phyloP scores from a whole-genome alignment of 192 early-diverging fungal genomes.

The Geranomyces variabilis region DNA sequence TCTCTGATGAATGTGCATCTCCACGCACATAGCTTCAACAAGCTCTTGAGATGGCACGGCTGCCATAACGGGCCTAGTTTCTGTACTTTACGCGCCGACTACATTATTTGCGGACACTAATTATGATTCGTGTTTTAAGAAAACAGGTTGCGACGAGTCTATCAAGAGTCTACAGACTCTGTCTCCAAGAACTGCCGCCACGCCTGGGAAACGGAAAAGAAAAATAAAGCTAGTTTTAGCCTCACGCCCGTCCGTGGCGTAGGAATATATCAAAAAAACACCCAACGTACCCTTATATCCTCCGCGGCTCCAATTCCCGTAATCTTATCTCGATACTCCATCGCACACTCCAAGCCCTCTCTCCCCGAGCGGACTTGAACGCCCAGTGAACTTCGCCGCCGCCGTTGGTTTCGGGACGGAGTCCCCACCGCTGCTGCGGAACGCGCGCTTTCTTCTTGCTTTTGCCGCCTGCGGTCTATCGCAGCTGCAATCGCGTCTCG shows the following conservation, averaged over 20 bases:
- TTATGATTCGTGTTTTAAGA: too few species aligned
- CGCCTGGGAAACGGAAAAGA: neutral
- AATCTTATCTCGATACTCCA: constrained; percentile 28
- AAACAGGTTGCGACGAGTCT: too few species aligned
- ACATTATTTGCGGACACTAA: too few species aligned
- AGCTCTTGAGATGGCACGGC: too few species aligned
- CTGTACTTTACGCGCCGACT: too few species aligned
- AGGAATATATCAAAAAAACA: too few species aligned
- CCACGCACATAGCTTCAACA: too few species aligned
- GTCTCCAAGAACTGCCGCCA: neutral
- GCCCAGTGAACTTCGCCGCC: constrained; percentile 21
- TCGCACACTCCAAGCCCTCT: constrained; percentile 31
- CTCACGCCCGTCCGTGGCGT: too few species aligned
- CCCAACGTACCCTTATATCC: constrained; percentile 14
- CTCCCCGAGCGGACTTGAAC: constrained; percentile 10
- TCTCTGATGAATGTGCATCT: too few species aligned
- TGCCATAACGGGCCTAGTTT: too few species aligned
- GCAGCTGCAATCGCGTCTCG: constrained; percentile 26
- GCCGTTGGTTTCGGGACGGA: neutral
- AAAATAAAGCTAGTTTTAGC: neutral
- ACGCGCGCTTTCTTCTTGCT: constrained; percentile 14
- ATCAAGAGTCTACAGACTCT: constrained; percentile 12
- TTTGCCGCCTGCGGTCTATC: constrained; percentile 19
- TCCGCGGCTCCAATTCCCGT: constrained; percentile 20
- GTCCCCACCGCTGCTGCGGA: neutral